Evolutionary conservation across 2,329 filamentous ascomycete species (phyloP).

Genomic region (Mycosphaerella sp.): DNA sequence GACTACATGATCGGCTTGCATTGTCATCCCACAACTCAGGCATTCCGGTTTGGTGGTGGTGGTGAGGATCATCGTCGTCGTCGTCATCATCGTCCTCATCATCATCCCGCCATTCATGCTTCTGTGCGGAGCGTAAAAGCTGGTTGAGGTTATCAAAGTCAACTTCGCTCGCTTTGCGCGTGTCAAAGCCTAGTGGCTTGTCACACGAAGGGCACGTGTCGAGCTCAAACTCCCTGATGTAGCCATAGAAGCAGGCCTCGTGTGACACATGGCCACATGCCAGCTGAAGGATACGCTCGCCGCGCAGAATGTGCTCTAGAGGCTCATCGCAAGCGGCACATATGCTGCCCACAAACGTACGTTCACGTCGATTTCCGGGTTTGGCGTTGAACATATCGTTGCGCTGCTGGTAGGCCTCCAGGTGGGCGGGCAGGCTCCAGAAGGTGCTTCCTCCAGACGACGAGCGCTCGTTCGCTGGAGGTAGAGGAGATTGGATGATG

Average conservation of each 20-base stretch:
- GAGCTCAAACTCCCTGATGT: slow-evolving; percentile 88
- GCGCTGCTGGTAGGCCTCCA: slow-evolving; percentile 17
- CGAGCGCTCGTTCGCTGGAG: slow-evolving; percentile 12
- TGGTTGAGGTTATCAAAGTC: slow-evolving; percentile 78
- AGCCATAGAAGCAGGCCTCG: slow-evolving; percentile 98
- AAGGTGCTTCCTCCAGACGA: slow-evolving; percentile 13
- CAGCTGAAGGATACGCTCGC: slow-evolving; percentile 90
- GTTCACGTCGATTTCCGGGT: slow-evolving; percentile 59
- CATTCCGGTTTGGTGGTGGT: slow-evolving; percentile 34
- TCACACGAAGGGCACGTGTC: slow-evolving; percentile 94
- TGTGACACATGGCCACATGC: slow-evolving; percentile 96
- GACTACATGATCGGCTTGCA: slow-evolving; percentile 14
- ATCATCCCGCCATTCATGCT: slow-evolving; percentile 34
- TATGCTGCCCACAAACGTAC: slow-evolving; percentile 90
- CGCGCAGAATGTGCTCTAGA: slow-evolving; percentile 86
- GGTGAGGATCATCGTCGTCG: too few species aligned
- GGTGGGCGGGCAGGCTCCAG: slow-evolving; percentile 16
- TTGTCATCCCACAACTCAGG: slow-evolving; percentile 56
- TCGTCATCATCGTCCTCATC: too few species aligned
- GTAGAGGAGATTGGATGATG: slow-evolving; percentile 1
- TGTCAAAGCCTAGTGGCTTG: slow-evolving; percentile 84
- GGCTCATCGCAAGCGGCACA: slow-evolving; percentile 97
- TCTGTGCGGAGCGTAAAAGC: slow-evolving; percentile 75
- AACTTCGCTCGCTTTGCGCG: slow-evolving; percentile 85
- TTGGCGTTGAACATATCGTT: slow-evolving; percentile 32